Conservation (phyloP, 306 rosid genomes). For the Spatholobus suberectus region DNA sequence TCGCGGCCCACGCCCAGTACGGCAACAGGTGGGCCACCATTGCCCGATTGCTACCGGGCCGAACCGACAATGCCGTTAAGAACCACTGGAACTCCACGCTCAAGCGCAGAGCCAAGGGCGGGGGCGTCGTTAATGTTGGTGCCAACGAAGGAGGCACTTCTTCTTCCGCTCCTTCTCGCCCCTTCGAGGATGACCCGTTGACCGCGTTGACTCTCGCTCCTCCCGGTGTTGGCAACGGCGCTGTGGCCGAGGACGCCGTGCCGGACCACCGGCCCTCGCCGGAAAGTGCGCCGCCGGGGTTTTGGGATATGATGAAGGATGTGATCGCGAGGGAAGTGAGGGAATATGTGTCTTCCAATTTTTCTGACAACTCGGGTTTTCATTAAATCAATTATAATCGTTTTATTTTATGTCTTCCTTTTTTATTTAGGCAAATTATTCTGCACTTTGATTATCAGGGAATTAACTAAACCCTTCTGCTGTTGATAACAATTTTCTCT, state of each 20-base stretch:
- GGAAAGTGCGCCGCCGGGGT: slow-evolving; percentile 61
- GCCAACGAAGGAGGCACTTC: background rate
- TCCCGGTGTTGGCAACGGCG: slow-evolving; percentile 55
- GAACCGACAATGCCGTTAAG: slow-evolving; percentile 95
- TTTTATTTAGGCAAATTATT: background rate
- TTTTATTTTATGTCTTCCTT: background rate
- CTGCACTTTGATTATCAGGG: slow-evolving; percentile 13
- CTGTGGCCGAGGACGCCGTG: background rate
- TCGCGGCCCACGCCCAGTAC: slow-evolving; percentile 74
- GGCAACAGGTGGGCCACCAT: slow-evolving; percentile 99
- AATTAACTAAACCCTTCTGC: background rate
- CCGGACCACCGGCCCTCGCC: slow-evolving; percentile 24
- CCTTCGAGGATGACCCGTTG: slow-evolving; percentile 68
- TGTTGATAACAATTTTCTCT: slow-evolving; percentile 13
- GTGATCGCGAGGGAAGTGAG: slow-evolving; percentile 90
- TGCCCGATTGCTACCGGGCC: slow-evolving; percentile 86
- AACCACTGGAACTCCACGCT: slow-evolving; percentile 99
- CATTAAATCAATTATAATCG: slow-evolving; percentile 28
- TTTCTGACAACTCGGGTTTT: slow-evolving; percentile 61
- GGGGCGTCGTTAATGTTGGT: no score
- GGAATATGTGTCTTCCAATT: slow-evolving; percentile 75
- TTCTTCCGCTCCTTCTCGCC: slow-evolving; percentile 5
- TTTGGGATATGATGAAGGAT: slow-evolving; percentile 88
- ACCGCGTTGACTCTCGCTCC: slow-evolving; percentile 94
- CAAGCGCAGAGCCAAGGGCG: slow-evolving; percentile 62